Base-by-base conservation (phyloP, 495 filamentous ascomycete genomes). In the Trichoderma virens region DNA sequence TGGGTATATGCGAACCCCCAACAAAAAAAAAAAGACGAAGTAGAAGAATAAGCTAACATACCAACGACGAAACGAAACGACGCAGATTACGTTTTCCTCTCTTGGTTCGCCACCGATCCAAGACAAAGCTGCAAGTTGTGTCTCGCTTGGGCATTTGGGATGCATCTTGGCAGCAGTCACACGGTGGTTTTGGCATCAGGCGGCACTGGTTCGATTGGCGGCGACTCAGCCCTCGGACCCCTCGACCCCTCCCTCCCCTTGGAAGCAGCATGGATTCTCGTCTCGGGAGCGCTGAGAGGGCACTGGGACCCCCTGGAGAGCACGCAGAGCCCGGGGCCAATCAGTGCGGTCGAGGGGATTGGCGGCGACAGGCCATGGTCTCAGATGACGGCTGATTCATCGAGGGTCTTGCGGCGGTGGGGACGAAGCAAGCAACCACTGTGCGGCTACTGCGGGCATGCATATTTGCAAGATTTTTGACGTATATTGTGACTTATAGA, bases 111-210 rank as follows among this genome's bases (percentile, higher is more conserved):
- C 51, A 56, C 51, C 14, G 8, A 27, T 23, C 3, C 23, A 27
- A 56, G 51, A 56, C 23, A 47, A 47, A 47, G 20, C 8, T 20
- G 18, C 43, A 47, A 7, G 43, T 27, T 56, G 20, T 27, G 51
- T 56, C 51, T 30, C 51, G 27, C 51, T 30, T 56, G 51, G 51
- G 25, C 6, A 9, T 11, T 45, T 27, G 51, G 23, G 51, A 28
- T 56, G 1, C 51, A 56, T 9, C 51, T 56, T 56, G 23, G 51
- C 51, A 56, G 23, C 51, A 56, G 51, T 56, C 51, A 56, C 27
- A 56, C 27, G 51, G 47, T 7, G 11, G 25, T 2, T 31, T 27
- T 47, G n/a, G 51, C 51, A 56, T 56, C 51, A 56, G 23, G 8
- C 27, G 51, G 51, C 11, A 11, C 27, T 56, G 51, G 51, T 56